A percentile compares a stretch with the other conserved stretches of the same genome.
Conservation (phyloP, 768 basidiomycete species). For the Gyrodon lividus region DNA sequence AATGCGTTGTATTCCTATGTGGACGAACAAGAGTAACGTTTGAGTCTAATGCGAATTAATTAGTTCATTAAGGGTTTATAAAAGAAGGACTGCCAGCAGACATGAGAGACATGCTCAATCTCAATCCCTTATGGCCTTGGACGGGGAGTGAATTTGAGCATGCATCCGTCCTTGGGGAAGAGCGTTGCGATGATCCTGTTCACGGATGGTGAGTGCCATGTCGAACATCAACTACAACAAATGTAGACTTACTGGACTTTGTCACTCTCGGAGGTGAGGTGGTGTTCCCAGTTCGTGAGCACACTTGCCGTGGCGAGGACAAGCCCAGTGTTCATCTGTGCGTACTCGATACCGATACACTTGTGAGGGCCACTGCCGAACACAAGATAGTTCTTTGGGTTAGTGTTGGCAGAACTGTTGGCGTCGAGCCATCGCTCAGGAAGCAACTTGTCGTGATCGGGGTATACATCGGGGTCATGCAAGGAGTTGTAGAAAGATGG, state of each 20-base stretch:
- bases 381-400: constrained; percentile 94
- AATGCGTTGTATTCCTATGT: not conserved
- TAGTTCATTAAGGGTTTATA: constrained; percentile 8
- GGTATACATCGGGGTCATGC: constrained; percentile 86
- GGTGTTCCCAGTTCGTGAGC: constrained; percentile 85
- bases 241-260: constrained; percentile 69
- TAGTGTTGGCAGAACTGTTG: constrained; percentile 69
- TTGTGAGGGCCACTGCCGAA: constrained; percentile 93
- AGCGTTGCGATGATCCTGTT: constrained; percentile 89
- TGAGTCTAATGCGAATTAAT: constrained; percentile 14
- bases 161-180: constrained; percentile 93
- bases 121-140: constrained; percentile 18
- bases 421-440: constrained; percentile 96
- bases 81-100: not conserved
- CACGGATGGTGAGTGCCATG: not conserved
- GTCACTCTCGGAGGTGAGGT: constrained; percentile 72
- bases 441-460: constrained; percentile 75
- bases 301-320: constrained; percentile 80
- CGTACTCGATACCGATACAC: constrained; percentile 92
- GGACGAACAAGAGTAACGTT: not conserved
- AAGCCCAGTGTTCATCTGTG: constrained; percentile 85
- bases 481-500: constrained; percentile 91
- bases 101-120: not conserved
- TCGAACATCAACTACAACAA: constrained; percentile 1
- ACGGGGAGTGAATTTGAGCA: constrained; percentile 74